Evolutionary conservation across 2,329 filamentous ascomycete species (phyloP).

Genomic region (Fusarium caatingaense): DNA sequence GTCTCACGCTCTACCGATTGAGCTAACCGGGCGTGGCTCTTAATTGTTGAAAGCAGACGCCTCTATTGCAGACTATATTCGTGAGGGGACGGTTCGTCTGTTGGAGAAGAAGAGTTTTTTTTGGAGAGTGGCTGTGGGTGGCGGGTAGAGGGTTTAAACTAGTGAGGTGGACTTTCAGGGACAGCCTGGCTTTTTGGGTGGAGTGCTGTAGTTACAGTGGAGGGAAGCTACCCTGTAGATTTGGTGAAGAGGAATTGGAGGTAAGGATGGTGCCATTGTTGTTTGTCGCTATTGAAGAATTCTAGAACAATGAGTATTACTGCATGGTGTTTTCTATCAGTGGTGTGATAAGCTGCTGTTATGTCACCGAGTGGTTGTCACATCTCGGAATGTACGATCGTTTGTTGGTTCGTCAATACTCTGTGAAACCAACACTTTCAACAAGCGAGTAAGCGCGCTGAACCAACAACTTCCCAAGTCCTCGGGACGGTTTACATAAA

Average conservation of each 20-base stretch:
- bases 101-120: background rate
- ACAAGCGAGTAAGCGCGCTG: background rate
- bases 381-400: background rate
- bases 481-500: background rate
- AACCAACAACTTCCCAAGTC: background rate
- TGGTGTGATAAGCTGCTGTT: background rate
- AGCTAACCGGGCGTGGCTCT: constrained; percentile 46
- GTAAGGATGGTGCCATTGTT: too few relatives aligned
- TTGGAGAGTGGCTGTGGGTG: background rate
- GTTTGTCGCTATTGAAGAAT: too few relatives aligned
- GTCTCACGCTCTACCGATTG: constrained; percentile 73
- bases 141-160: constrained; percentile 12
- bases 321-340: too few relatives aligned
- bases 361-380: background rate
- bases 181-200: constrained; percentile 21
- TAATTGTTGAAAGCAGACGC: background rate
- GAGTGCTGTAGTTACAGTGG: background rate
- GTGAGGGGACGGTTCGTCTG: too few relatives aligned
- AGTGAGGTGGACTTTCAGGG: constrained; percentile 10
- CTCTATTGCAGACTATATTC: background rate
- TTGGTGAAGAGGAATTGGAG: too few relatives aligned
- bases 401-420: background rate
- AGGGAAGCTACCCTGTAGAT: constrained; percentile 1
- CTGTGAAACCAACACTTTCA: too few relatives aligned
- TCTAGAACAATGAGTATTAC: too few relatives aligned